Base-by-base conservation (phyloP, 768 basidiomycete genomes). In the Mycena alexandri region DNA sequence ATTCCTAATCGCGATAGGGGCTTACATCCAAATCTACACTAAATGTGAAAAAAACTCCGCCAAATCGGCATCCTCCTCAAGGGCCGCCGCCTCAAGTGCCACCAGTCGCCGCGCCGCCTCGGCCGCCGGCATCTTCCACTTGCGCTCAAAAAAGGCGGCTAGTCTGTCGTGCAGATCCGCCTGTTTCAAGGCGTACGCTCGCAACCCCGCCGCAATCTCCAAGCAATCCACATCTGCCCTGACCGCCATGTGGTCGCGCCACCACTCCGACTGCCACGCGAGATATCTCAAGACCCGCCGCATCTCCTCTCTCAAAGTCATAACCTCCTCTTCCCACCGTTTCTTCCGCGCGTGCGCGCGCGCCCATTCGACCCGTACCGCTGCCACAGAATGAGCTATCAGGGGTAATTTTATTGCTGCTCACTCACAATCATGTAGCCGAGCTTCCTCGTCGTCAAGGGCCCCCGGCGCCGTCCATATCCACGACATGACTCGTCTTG, bases 321-420 rank as follows among this genome's bases (percentile, higher is more conserved):
- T 22, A 2, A 71, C 70, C 48, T 71, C 66, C 41, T 71, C 70
- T 2, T 16, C 4, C 61, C 60, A 71, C 17, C 70, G 29, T 0
- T 16, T 43, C 9, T 52, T 56, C 25, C 70, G 38, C 13, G 67
- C 66, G 3, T 36, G 33, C 11, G 67, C 61, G 21, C 54, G 38
- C 14, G 24, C 41, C 70, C 70, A 71, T 24, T 71, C 67, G 16
- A 71, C 67, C 0, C 63, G 69, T 11, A 70, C 19, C n/a, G 65
- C 69, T 54, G n/a, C n/a, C n/a, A n/a, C n/a, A n/a, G 14, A 41
- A 22, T 70, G 24, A 12, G 3, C 21, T 3, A 13, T n/a, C 24
- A 24, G 22, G n/a, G 34, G 44, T 21, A 16, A 24, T 24, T 3
- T 25, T 8, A 21, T 6, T 8, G 17, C 12, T 11, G 14, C 10